phyloP scores from a whole-genome alignment of 192 early-diverging fungal species.

The Backusella psychrophila region DNA sequence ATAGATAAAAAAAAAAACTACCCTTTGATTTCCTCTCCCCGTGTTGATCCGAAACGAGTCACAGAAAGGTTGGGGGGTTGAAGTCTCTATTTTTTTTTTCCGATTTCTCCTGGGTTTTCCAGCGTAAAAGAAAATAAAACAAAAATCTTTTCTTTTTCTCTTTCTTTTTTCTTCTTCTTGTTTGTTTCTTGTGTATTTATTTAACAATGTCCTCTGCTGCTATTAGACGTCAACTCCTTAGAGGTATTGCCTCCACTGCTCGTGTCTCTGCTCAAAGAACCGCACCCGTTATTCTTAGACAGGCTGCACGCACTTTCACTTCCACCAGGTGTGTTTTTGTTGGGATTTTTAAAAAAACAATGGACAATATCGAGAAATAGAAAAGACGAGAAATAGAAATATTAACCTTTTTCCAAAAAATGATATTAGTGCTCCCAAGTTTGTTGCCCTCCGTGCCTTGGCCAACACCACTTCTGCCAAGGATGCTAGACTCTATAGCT shows the following conservation, averaged over 20 bases:
- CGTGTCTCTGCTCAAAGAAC: conserved; percentile 29
- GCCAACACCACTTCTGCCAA: conserved; percentile 35
- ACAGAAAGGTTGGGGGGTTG: not conserved
- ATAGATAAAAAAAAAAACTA: not conserved
- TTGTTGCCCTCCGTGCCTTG: conserved; percentile 42
- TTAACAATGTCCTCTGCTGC: conserved; percentile 26
- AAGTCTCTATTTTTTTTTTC: not conserved
- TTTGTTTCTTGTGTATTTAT: conserved; percentile 2
- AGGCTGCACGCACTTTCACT: conserved; percentile 42
- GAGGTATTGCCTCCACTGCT: conserved; percentile 23
- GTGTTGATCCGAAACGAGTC: conserved; percentile 7
- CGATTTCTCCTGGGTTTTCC: conserved; percentile 21
- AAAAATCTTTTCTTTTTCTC: not conserved
- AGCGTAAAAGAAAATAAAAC: conserved; percentile 6
- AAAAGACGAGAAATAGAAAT: not conserved
- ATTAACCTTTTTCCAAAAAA: not conserved
- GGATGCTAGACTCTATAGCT: conserved; percentile 49
- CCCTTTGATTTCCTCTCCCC: not conserved
- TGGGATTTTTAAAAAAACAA: not conserved
- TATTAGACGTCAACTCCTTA: conserved; percentile 32
- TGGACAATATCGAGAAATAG: not conserved
- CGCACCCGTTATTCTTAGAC: conserved; percentile 27
- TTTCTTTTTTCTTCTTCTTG: conserved; percentile 6
- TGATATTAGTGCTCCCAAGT: conserved; percentile 22
- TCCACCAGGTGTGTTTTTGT: conserved; percentile 21